Evolutionary conservation across 768 basidiomycete genomes (phyloP).

Genomic region (Auriculariales sp.): DNA sequence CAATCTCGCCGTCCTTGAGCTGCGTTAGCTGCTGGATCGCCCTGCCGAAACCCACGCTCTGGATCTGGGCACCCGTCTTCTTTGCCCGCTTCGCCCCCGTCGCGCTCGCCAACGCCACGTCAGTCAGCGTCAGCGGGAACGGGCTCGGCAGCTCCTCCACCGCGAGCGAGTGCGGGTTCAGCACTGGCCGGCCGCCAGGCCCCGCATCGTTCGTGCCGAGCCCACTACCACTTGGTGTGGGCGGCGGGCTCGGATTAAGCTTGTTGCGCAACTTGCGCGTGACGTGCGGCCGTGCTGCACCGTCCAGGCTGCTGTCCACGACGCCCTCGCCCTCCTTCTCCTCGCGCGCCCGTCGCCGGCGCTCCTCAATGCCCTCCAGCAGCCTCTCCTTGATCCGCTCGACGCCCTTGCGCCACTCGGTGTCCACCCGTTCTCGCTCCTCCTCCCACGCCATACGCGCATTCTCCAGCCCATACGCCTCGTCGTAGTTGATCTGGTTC

Average conservation of each 20-base stretch:
- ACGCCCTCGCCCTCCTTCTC: conserved; percentile 86
- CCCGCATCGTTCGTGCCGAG: conserved; percentile 23
- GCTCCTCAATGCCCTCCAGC: conserved; percentile 74
- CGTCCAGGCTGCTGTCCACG: conserved; percentile 59
- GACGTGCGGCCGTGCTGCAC: conserved; percentile 64
- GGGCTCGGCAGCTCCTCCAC: conserved; percentile 80
- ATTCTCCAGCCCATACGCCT: conserved; percentile 50
- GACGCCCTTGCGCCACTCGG: conserved; percentile 64
- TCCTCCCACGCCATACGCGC: conserved; percentile 62
- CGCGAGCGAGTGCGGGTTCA: conserved; percentile 69
- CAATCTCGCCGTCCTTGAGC: conserved; percentile 56
- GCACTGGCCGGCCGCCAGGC: conserved; percentile 5
- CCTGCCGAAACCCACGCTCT: conserved; percentile 53
- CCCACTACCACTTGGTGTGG: conserved; percentile 40
- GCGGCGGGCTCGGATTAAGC: conserved; percentile 57
- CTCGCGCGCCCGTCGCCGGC: conserved; percentile 61
- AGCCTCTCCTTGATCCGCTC: conserved; percentile 65
- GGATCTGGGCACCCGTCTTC: conserved; percentile 20
- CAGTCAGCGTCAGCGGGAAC: conserved; percentile 60
- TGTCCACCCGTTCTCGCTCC: conserved; percentile 66
- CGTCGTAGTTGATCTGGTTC: conserved; percentile 49
- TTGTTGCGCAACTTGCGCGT: conserved; percentile 79
- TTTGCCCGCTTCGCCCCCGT: conserved; percentile 16
- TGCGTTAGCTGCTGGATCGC: conserved; percentile 40
- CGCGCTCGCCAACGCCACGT: conserved; percentile 10